Evolutionary conservation across 108 stramenopile species (phyloP).

Genomic region (Cyclostephanos invisitatus): DNA sequence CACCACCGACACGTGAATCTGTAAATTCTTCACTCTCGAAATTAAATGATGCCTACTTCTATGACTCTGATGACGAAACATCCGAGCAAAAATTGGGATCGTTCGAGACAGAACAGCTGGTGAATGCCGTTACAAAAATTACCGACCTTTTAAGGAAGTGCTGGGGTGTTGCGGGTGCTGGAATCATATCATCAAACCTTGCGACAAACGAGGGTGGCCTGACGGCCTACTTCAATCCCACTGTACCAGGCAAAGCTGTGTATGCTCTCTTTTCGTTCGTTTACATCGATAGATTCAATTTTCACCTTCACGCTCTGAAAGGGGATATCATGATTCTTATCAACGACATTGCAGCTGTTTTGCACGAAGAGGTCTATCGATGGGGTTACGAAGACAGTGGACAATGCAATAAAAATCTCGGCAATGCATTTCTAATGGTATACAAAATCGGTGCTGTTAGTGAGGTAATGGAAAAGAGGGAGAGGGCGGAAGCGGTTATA

Average conservation of each 20-base stretch:
- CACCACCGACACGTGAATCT: slow-evolving; percentile 29
- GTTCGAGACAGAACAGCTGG: slow-evolving; percentile 93
- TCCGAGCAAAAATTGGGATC: slow-evolving; percentile 61
- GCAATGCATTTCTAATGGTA: slow-evolving; percentile 93
- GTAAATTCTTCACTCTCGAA: not conserved
- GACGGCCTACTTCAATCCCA: slow-evolving; percentile 87
- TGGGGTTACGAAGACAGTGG: slow-evolving; percentile 89
- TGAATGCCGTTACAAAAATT: slow-evolving; percentile 91
- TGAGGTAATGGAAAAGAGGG: slow-evolving; percentile 73
- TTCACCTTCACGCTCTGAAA: slow-evolving; percentile 79
- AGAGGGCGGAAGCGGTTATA: slow-evolving; percentile 76
- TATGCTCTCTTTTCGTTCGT: slow-evolving; percentile 96
- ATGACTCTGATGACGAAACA: slow-evolving; percentile 29
- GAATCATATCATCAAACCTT: slow-evolving; percentile 95
- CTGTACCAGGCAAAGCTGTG: slow-evolving; percentile 85
- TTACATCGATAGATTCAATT: slow-evolving; percentile 87
- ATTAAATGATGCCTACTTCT: slow-evolving; percentile 14
- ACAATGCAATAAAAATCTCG: slow-evolving; percentile 97
- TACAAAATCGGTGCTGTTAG: slow-evolving; percentile 74
- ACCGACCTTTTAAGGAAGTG: slow-evolving; percentile 93
- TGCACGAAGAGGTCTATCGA: slow-evolving; percentile 90
- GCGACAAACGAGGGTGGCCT: slow-evolving; percentile 70
- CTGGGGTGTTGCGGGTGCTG: slow-evolving; percentile 97
- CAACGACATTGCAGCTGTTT: slow-evolving; percentile 90
- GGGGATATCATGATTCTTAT: slow-evolving; percentile 95